phyloP scores from a whole-genome alignment of 495 filamentous ascomycete genomes.

The Neurospora africana region DNA sequence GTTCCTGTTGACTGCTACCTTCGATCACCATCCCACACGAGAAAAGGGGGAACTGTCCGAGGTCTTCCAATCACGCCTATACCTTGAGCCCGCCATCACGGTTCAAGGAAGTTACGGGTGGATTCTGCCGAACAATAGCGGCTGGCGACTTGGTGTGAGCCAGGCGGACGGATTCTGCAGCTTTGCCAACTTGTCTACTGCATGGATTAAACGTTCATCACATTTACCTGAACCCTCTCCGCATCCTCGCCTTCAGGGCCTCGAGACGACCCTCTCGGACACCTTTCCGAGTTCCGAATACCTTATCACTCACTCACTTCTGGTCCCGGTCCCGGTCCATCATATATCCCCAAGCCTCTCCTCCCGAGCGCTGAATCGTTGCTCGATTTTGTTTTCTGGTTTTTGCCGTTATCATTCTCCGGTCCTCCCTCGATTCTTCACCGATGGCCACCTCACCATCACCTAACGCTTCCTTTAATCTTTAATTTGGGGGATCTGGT shows the following conservation, averaged over 20 bases:
- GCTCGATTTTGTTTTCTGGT: not conserved
- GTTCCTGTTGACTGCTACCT: not conserved
- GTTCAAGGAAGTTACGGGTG: not conserved
- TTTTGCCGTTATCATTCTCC: slow-evolving; percentile 5
- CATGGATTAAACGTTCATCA: not conserved
- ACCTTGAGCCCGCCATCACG: not conserved
- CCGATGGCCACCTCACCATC: slow-evolving; percentile 18
- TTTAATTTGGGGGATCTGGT: slow-evolving; percentile 31
- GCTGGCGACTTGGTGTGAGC: not conserved
- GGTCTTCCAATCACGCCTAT: not conserved
- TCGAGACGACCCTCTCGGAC: slow-evolving; percentile 5
- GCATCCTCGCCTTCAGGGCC: not conserved
- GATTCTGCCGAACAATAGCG: not conserved
- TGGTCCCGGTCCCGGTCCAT: not conserved
- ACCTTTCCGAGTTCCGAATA: not conserved
- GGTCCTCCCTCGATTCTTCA: slow-evolving; percentile 6
- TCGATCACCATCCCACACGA: not conserved
- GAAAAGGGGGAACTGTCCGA: not conserved
- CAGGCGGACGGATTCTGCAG: not conserved
- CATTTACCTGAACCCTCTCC: not conserved
- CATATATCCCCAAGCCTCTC: slow-evolving; percentile 4
- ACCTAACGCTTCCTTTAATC: slow-evolving; percentile 19
- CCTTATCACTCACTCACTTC: not conserved
- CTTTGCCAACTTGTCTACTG: not conserved
- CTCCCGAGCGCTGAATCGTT: not conserved